A percentile compares a stretch with the other conserved stretches of the same genome.
Conservation (phyloP, 331 rosid species). For the Rosa hybrid region DNA sequence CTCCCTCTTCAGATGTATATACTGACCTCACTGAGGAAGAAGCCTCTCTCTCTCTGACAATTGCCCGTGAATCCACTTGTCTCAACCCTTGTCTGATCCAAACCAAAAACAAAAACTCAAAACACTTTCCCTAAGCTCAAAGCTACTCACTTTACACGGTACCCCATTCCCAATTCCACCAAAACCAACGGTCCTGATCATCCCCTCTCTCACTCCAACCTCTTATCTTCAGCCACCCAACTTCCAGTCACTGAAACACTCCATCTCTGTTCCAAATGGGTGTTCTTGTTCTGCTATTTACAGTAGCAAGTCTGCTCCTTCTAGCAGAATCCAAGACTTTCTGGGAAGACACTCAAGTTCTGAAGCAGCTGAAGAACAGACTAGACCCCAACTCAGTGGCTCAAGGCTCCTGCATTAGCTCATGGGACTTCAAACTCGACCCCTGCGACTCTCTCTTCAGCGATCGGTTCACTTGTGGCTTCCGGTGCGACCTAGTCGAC, state of each 20-base stretch:
- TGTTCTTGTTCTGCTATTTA: conserved; percentile 9
- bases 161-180: conserved; percentile 3
- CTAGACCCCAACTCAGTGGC: conserved; percentile 46
- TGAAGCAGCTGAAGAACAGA: conserved; percentile 53
- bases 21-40: neutral
- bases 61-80: conserved; percentile 44
- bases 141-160: neutral
- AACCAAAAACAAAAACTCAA: conserved; percentile 7
- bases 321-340: conserved; percentile 56
- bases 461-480: conserved; percentile 74
- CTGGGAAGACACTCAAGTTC: conserved; percentile 53
- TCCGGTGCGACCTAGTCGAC: conserved; percentile 62
- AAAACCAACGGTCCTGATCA: conserved; percentile 38
- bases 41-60: conserved; percentile 24
- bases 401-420: conserved; percentile 69
- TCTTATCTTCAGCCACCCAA: neutral
- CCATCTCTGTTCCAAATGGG: conserved; percentile 36
- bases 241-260: neutral
- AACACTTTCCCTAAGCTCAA: neutral
- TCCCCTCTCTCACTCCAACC: neutral
- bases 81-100: conserved; percentile 17
- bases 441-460: conserved; percentile 80
- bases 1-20: neutral
- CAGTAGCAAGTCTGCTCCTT: conserved; percentile 5
- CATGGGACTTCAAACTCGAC: conserved; percentile 81